Base-by-base conservation (phyloP, 1,284 basidiomycete species). In the Moniliophthora roreri region DNA sequence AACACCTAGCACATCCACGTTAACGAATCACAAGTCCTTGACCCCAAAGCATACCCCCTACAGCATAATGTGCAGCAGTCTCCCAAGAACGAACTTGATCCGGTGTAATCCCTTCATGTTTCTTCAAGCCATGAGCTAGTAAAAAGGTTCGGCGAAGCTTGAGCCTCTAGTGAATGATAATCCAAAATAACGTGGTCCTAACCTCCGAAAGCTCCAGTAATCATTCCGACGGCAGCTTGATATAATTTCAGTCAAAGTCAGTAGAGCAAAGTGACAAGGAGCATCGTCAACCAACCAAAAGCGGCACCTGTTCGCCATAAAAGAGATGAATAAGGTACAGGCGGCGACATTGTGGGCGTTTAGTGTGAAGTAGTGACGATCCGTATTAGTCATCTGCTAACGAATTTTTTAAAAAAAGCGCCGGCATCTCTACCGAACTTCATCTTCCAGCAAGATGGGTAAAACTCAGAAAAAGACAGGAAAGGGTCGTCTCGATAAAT, bases 401-500 rank as follows among this genome's bases (percentile, higher is more conserved):
- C n/a, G n/a, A n/a, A n/a, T n/a, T n/a, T n/a, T n/a, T n/a, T n/a
- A n/a, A n/a, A n/a, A n/a, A n/a, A n/a, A n/a, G n/a, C n/a, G n/a
- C n/a, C n/a, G n/a, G n/a, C n/a, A n/a, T n/a, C n/a, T n/a, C n/a
- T n/a, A n/a, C n/a, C n/a, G n/a, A n/a, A n/a, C n/a, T n/a, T 11
- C 28, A 32, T 45, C 38, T 15, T 10, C 13, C 41, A 45, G 26
- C 36, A 50, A 51, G 47, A 92, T 92, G 89, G 87, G 81, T 37
- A 91, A 91, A 63, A 77, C 80, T 21, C 87, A 91, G 66, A 93
- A 93, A 73, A 93, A 93, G 78, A 92, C 90, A n/a, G 90, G 90
- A 62, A 97, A 97, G 74, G 93, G 91, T 61, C 93, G 95, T 69
- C 78, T 97, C 53, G 94, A 97, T 74, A 96, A 96, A 75, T 97